Base-by-base conservation (phyloP, 2,329 filamentous ascomycete species). In the Aspergillus caelatus region DNA sequence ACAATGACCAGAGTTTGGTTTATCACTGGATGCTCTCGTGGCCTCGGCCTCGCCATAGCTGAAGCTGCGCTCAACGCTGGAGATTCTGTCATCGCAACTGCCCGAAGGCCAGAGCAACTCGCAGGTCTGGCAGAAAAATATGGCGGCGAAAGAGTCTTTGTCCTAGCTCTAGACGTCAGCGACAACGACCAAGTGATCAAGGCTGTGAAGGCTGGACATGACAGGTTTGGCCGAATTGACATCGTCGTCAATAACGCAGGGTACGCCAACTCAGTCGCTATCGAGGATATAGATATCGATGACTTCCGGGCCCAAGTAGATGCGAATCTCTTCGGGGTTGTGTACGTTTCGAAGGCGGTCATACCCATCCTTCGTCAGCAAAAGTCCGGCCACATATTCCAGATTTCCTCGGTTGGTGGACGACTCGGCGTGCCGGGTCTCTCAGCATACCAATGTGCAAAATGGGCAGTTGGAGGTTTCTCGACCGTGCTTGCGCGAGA, bases 401-500 rank as follows among this genome's bases (percentile, higher is more conserved):
- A 82, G 45, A 72, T 82, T 6, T 80, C 80, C 0, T 77, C 72
- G 1, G 60, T 81, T 1, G 79, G 78, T 14, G 78, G 79, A 1
- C 70, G 79, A 50, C 23, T 76, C 2, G 76, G 75, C 23, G 69
- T 71, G 0, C 75, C 79, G 0, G 74, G 74, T 2, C 72, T 78
- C 16, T 65, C 68, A 4, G 74, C 77, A 2, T 81, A 82, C 56
- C 78, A 79, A 57, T 72, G 74, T 9, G 72, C 75, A 19, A 82
- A 82, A 62, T 81, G 76, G 71, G 80, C 77, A 0, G 69, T 81
- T 1, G 74, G 73, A 0, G 77, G 79, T 0, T 80, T 81, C 57
- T 77, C 77, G 0, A 76, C 78, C 3, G 74, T 70, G 1, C 64
- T 82, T 1, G 66, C 74, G 0, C 60, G 73, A n/a, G 80, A 82